Evolutionary conservation across 371 early-diverging fungal genomes (phyloP).

Genomic region (Apophysomyces ossiformis): DNA sequence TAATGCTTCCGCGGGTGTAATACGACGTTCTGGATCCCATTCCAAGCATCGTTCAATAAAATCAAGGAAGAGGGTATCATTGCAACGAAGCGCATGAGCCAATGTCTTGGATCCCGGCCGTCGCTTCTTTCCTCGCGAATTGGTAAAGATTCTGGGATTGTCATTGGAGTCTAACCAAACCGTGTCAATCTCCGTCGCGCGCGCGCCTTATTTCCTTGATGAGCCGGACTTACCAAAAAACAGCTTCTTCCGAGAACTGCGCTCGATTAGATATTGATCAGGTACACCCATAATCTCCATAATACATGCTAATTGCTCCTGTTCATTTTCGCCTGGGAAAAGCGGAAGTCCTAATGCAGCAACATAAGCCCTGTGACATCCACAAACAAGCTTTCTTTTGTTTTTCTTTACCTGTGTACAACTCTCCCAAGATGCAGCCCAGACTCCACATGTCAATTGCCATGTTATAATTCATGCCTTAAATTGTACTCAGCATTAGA

Average conservation of each 20-base stretch:
- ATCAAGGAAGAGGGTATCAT: slow-evolving; percentile 76
- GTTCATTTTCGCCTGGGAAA: slow-evolving; percentile 97
- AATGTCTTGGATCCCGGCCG: slow-evolving; percentile 77
- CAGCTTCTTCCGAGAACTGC: slow-evolving; percentile 73
- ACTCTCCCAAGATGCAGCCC: slow-evolving; percentile 96
- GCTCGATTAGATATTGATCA: slow-evolving; percentile 71
- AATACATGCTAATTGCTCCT: slow-evolving; percentile 92
- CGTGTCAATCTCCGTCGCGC: neutral
- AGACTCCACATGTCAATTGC: slow-evolving; percentile 98
- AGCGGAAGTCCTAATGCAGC: slow-evolving; percentile 82
- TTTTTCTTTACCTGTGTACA: slow-evolving; percentile 87
- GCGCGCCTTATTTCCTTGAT: no score
- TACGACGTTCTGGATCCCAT: slow-evolving; percentile 86
- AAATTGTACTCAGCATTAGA: neutral
- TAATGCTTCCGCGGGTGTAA: slow-evolving; percentile 82
- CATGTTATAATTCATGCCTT: slow-evolving; percentile 70
- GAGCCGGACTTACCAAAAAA: slow-evolving; percentile 74
- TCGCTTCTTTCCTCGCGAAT: slow-evolving; percentile 84
- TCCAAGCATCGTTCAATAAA: slow-evolving; percentile 79
- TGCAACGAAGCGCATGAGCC: slow-evolving; percentile 65
- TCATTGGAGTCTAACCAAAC: slow-evolving; percentile 58
- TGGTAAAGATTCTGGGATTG: slow-evolving; percentile 68
- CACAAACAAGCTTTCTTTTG: slow-evolving; percentile 26
- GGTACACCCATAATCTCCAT: slow-evolving; percentile 90
- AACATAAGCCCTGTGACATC: slow-evolving; percentile 42